Base-by-base conservation (phyloP, 352 stramenopile species). In the Plasmopara viticola region DNA sequence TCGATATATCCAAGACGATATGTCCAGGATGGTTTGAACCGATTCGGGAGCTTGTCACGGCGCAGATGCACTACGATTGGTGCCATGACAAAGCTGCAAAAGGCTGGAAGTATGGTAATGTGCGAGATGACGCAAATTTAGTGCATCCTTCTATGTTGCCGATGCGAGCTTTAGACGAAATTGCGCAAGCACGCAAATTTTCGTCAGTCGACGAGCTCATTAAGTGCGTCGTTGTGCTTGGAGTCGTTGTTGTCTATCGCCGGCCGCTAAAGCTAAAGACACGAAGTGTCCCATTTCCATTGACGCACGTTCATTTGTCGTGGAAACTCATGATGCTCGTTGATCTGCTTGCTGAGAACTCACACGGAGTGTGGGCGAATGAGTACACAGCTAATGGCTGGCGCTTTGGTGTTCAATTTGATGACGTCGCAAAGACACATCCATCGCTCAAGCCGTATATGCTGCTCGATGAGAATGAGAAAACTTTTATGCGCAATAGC, bases 1-100 rank as follows among this genome's bases (percentile, higher is more conserved):
- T 88, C 28, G 52, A 58, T 13, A 72, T 69, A 6, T 53, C 42
- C 1, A 31, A 53, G 1, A 59, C 62, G 0, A n/a, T 38, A 5
- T 44, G 85, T 28, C 74, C 70, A 15, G 39, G 37, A 18, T 74
- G 64, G 60, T 65, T 88, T 42, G 15, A 56, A 15, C 39, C 50
- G 0, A 60, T 83, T 25, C 44, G 70, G 0, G 41, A 63, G 10
- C 38, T 66, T 0, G 48, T 88, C 14, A 70, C 74, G 0, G 53
- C 70, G 1, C 78, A 88, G 59, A 62, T 88, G 12, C 78, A 88
- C 56, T 86, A 77, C 37, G 68, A 84, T 20, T 88, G 74, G 74
- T 88, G 74, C 38, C 68, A 60, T 15, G 28, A 56, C n/a, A 86
- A 84, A 49, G 61, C 64, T 17, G 28, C 85, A 5, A 58, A 54